phyloP scores from a whole-genome alignment of 2,329 filamentous ascomycete genomes.

The Nemania diffusa region DNA sequence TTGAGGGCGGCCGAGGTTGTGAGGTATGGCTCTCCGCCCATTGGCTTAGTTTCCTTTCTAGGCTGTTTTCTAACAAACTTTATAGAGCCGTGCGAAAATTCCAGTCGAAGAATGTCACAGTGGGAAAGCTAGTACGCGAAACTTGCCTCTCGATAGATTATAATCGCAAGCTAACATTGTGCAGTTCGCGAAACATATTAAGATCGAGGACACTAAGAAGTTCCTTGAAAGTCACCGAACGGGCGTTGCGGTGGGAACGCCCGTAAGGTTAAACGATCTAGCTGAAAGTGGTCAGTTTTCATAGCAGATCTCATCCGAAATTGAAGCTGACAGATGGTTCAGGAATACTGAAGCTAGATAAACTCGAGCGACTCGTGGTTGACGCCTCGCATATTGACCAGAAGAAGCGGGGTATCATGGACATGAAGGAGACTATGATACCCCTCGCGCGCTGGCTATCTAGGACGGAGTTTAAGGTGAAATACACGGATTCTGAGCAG shows the following conservation, averaged over 20 bases:
- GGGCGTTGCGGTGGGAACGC: constrained; percentile 91
- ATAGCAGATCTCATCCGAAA: not conserved
- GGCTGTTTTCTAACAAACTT: not conserved
- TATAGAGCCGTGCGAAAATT: constrained; percentile 77
- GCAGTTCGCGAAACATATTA: constrained; percentile 96
- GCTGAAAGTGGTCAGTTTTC: constrained; percentile 77
- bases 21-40: constrained; percentile 59
- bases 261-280: constrained; percentile 81
- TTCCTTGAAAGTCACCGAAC: constrained; percentile 77
- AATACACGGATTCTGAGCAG: constrained; percentile 70
- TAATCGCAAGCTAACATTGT: constrained; percentile 27
- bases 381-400: constrained; percentile 94
- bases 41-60: not conserved
- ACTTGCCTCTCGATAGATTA: not conserved
- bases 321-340: not conserved
- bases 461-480: constrained; percentile 74
- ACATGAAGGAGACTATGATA: constrained; percentile 93
- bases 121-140: constrained; percentile 77
- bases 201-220: constrained; percentile 84
- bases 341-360: constrained; percentile 76
- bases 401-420: constrained; percentile 92
- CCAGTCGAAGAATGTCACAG: constrained; percentile 78
- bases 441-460: constrained; percentile 81
- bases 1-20: constrained; percentile 87
- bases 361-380: constrained; percentile 82